Evolutionary conservation across 352 stramenopile genomes (phyloP), one percentile per base, ranked within the genome.

Genomic region (Phytophthora nicotianae): DNA sequence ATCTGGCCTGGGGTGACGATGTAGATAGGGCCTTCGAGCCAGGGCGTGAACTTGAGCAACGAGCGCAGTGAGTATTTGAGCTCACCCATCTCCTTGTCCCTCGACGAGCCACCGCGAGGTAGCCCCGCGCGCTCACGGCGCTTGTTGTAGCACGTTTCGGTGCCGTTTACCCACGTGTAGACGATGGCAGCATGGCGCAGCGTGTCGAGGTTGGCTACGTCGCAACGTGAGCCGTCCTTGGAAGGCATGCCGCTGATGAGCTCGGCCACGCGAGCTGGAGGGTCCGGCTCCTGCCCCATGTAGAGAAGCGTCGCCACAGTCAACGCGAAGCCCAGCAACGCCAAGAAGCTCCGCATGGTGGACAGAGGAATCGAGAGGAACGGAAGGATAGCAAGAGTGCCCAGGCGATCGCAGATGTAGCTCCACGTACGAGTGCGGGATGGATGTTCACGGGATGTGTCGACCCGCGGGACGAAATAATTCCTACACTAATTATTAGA

Each of bases 121-220:
- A 91, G 65, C 16, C 80, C 81, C 1, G 78, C 82, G 19, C 68
- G 68, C 46, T 76, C 55, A 9, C 86, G 75, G 1, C 83, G 74
- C 23, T 74, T 69, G 50, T 91, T 90, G 74, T 95, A 95, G 73
- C 83, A 93, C 26, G 37, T 68, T 64, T 95, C 82, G 2, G 80
- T 90, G 51, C 84, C 84, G 59, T 95, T 95, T 27, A 95, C 83
- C 86, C 86, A 95, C 50, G 86, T 95, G 74, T 95, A 95, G 26
- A 95, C 86, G 59, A 95, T 88, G 26, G 86, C 77, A 16, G 67
- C 79, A 38, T 79, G 80, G 21, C 81, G 80, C 45, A 93, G 59
- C 38, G 68, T 62, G 26, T 89, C 83, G 21, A 90, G 65, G 66
- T 90, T 89, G 19, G 75, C 73, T 48, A 94, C 77, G 50, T 91